phyloP scores from a whole-genome alignment of 2,329 filamentous ascomycete genomes.

The Pestalotiopsis sp. region DNA sequence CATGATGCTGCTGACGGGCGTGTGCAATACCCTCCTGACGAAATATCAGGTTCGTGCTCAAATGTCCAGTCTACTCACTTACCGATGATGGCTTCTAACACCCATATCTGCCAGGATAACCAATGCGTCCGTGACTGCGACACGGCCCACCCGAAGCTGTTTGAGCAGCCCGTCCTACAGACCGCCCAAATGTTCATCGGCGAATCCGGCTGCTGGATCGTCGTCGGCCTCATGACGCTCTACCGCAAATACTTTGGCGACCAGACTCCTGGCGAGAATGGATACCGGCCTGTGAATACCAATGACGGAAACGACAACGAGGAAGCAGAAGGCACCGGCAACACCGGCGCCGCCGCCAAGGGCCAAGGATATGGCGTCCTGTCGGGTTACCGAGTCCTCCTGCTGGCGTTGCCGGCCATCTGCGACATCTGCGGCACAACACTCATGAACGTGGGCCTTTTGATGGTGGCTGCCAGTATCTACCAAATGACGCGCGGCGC shows the following conservation, averaged over 20 bases:
- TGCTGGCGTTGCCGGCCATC: constrained; percentile 84
- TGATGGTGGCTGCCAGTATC: constrained; percentile 93
- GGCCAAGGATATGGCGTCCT: constrained; percentile 56
- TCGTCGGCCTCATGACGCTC: constrained; percentile 72
- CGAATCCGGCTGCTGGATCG: constrained; percentile 94
- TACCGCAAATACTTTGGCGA: constrained; percentile 60
- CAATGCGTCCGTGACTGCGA: constrained; percentile 94
- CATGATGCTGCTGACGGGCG: constrained; percentile 96
- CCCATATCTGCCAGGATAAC: constrained; percentile 68
- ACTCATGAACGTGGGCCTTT: constrained; percentile 92
- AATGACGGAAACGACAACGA: constrained; percentile 48
- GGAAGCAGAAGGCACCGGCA: constrained; percentile 45
- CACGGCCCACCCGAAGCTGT: constrained; percentile 66
- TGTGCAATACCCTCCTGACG: constrained; percentile 95
- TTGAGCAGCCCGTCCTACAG: constrained; percentile 95
- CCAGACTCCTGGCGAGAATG: constrained; percentile 45
- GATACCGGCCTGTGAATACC: constrained; percentile 68
- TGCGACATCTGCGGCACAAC: constrained; percentile 96
- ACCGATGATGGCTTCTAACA: neutral
- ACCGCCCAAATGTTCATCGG: constrained; percentile 98
- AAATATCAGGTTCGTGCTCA: constrained; percentile 79
- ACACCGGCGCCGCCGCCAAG: constrained; percentile 40
- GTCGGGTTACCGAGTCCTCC: constrained; percentile 68
- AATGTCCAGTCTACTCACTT: neutral
- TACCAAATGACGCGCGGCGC: constrained; percentile 99